phyloP scores from a whole-genome alignment of 441 rosid genomes.

The Pelargonium fulgidum region DNA sequence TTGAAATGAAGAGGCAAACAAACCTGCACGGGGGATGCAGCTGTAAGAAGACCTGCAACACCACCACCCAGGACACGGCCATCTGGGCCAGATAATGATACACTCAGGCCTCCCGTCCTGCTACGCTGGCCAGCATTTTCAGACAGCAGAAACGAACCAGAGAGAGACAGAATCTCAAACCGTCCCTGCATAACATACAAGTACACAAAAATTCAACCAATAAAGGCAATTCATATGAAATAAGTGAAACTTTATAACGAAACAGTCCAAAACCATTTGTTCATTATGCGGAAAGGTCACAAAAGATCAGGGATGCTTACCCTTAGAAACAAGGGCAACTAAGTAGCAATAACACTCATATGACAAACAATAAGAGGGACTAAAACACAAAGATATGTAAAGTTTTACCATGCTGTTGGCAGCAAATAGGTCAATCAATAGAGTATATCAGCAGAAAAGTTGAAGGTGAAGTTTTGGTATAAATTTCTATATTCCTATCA shows the following conservation, averaged over 20 bases:
- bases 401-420: neutral
- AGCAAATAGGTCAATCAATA: neutral
- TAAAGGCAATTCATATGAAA: too few relatives aligned
- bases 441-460: too few relatives aligned
- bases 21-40: slow-evolving; percentile 72
- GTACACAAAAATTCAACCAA: neutral
- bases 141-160: slow-evolving; percentile 53
- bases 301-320: neutral
- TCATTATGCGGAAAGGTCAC: neutral
- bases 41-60: slow-evolving; percentile 67
- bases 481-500: neutral
- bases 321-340: neutral
- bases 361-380: neutral
- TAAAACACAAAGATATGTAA: neutral
- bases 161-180: slow-evolving; percentile 55
- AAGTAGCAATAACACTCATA: neutral
- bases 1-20: neutral
- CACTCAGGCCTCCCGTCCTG: slow-evolving; percentile 54
- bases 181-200: slow-evolving; percentile 40
- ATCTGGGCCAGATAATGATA: slow-evolving; percentile 50
- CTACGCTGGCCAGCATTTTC: slow-evolving; percentile 51
- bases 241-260: too few relatives aligned
- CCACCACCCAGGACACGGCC: slow-evolving; percentile 66
- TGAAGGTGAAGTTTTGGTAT: too few relatives aligned
- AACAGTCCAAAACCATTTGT: neutral